phyloP scores from a whole-genome alignment of 1,284 basidiomycete species.

The Sporisorium exsertum region DNA sequence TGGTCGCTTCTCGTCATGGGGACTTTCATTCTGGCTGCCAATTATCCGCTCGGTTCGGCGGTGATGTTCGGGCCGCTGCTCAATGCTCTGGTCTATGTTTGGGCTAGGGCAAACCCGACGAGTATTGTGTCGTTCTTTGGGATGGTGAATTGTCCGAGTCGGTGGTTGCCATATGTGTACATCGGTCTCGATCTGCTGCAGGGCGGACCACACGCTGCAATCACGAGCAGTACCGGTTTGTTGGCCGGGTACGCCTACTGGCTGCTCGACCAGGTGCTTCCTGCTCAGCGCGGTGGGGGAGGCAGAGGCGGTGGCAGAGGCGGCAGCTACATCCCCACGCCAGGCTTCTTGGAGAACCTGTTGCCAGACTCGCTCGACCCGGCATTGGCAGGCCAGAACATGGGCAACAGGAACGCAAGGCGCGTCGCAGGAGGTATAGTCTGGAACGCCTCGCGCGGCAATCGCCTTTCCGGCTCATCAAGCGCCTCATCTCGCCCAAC shows the following conservation, averaged over 20 bases:
- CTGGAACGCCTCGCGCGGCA: conserved; percentile 42
- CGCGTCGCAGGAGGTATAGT: conserved; percentile 41
- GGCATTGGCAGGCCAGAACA: conserved; percentile 38
- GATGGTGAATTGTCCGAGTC: conserved; percentile 72
- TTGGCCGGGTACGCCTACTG: conserved; percentile 78
- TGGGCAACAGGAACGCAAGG: conserved; percentile 44
- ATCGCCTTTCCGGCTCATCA: conserved; percentile 20
- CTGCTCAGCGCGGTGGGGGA: conserved; percentile 27
- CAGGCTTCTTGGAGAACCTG: conserved; percentile 29
- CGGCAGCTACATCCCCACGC: conserved; percentile 43
- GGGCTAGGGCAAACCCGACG: conserved; percentile 49
- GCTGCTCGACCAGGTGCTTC: conserved; percentile 40
- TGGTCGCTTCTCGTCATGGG: conserved; percentile 60
- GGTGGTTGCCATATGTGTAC: conserved; percentile 79
- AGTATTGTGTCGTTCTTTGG: conserved; percentile 59
- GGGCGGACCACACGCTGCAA: conserved; percentile 76
- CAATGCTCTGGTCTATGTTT: conserved; percentile 73
- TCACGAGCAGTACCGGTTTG: conserved; percentile 77
- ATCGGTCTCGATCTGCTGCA: conserved; percentile 79
- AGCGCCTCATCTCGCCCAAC: conserved; percentile 14
- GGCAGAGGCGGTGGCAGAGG: conserved; percentile 34
- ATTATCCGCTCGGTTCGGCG: conserved; percentile 76
- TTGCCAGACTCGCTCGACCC: conserved; percentile 58
- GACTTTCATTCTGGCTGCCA: conserved; percentile 71
- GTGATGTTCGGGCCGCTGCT: conserved; percentile 79